Conservation (phyloP, 164 flowering plant species). For the Tetrastigma voinierianum region DNA sequence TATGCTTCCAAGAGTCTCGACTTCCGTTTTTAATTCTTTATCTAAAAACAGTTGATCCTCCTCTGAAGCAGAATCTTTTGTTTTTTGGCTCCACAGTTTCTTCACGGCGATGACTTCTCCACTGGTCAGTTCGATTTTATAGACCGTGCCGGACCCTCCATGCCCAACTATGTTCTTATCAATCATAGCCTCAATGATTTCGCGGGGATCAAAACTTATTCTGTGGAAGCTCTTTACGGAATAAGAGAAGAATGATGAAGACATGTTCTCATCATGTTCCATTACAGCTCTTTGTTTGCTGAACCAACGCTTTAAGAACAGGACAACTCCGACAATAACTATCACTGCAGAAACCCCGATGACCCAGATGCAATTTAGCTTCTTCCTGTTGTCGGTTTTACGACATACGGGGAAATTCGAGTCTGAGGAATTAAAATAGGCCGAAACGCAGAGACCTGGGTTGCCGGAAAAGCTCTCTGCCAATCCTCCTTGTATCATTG, state of each 20-base stretch:
- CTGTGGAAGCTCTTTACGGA: conserved; percentile 81
- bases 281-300: conserved; percentile 29
- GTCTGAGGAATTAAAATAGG: conserved; percentile 29
- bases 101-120: conserved; percentile 85
- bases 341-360: conserved; percentile 42
- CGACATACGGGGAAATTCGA: conserved; percentile 54
- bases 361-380: conserved; percentile 49
- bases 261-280: conserved; percentile 45
- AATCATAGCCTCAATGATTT: conserved; percentile 65
- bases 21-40: conserved; percentile 79
- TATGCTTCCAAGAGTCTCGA: conserved; percentile 84
- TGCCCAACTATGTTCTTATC: conserved; percentile 88
- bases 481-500: conserved; percentile 56
- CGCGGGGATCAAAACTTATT: conserved; percentile 56
- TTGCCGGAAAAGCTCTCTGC: conserved; percentile 79
- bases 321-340: conserved; percentile 44
- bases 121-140: conserved; percentile 62
- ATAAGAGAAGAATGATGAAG: conserved; percentile 55
- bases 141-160: conserved; percentile 95
- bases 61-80: conserved; percentile 50
- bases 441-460: conserved; percentile 65
- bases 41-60: conserved; percentile 51
- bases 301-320: conserved; percentile 50
- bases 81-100: conserved; percentile 64
- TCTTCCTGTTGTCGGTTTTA: conserved; percentile 32